A percentile compares a stretch with the other conserved stretches of the same genome.
Evolutionary conservation across 768 basidiomycete genomes (phyloP).

Genomic region (Serpula lacrymans): DNA sequence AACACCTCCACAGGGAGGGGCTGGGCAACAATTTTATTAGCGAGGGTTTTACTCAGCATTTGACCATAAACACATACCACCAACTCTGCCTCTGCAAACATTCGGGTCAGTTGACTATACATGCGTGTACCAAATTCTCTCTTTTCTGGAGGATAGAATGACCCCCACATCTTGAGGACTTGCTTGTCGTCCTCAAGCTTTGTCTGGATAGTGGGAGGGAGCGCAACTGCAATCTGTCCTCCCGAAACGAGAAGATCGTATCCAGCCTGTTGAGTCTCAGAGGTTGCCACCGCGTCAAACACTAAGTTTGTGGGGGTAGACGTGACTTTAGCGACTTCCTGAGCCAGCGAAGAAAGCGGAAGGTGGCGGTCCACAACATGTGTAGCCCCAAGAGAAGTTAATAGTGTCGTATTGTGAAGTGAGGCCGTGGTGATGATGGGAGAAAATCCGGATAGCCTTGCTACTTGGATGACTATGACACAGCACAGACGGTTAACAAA

Average conservation of each 20-base stretch:
- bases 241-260: slow-evolving; percentile 21
- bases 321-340: slow-evolving; percentile 13
- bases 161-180: too few species aligned
- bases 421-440: slow-evolving; percentile 32
- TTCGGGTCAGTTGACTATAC: too few species aligned
- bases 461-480: slow-evolving; percentile 21
- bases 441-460: slow-evolving; percentile 21
- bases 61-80: too few species aligned
- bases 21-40: too few species aligned
- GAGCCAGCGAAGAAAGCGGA: slow-evolving; percentile 1
- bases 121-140: too few species aligned
- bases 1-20: slow-evolving; percentile 20
- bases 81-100: too few species aligned
- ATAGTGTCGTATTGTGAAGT: slow-evolving; percentile 18
- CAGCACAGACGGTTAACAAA: too few species aligned
- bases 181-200: slow-evolving; percentile 8
- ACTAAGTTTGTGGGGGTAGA: slow-evolving; percentile 8
- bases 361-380: slow-evolving; percentile 26
- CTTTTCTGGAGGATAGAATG: too few species aligned
- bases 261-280: slow-evolving; percentile 24
- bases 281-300: slow-evolving; percentile 20
- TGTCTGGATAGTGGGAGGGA: background rate
- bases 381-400: slow-evolving; percentile 29
- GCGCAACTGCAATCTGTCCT: slow-evolving; percentile 15
- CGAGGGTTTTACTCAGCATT: too few species aligned